Conservation (phyloP, 116 monocot genomes). For the Posidonia oceanica region DNA sequence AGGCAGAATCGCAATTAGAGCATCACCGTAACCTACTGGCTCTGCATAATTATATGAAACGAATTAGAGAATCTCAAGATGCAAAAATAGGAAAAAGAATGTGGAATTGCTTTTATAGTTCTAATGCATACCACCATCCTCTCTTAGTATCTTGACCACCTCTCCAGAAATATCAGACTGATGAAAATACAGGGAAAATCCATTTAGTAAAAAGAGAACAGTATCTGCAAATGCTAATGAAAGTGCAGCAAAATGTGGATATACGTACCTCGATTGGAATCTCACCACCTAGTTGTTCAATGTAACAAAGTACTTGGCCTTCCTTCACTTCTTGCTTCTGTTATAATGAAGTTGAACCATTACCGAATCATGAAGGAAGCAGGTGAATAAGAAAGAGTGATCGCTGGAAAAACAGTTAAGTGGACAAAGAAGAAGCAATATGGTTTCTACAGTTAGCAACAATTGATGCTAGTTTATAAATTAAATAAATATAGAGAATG, state of each 20-base stretch:
- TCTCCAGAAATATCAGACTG: slow-evolving; percentile 83
- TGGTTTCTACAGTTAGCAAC: no score
- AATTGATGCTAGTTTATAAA: background rate
- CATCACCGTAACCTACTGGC: slow-evolving; percentile 83
- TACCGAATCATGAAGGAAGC: background rate
- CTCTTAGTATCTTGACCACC: slow-evolving; percentile 66
- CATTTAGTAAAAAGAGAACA: background rate
- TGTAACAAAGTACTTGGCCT: slow-evolving; percentile 63
- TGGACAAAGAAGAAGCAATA: no score
- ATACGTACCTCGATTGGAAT: slow-evolving; percentile 57
- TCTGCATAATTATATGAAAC: slow-evolving; percentile 31
- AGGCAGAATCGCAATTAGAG: slow-evolving; percentile 72
- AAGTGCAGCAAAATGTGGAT: background rate
- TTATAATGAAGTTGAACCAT: background rate
- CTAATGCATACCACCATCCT: slow-evolving; percentile 51
- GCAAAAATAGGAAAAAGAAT: background rate
- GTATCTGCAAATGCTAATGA: background rate
- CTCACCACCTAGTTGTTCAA: slow-evolving; percentile 70
- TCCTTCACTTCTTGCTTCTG: slow-evolving; percentile 68
- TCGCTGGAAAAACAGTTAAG: no score
- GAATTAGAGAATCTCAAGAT: background rate
- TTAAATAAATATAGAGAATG: background rate
- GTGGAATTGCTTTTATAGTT: background rate
- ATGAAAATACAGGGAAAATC: slow-evolving; percentile 3
- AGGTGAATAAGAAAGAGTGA: no score